Evolutionary conservation across 148 eudicot species (phyloP).

Genomic region (Diospyros kaki): DNA sequence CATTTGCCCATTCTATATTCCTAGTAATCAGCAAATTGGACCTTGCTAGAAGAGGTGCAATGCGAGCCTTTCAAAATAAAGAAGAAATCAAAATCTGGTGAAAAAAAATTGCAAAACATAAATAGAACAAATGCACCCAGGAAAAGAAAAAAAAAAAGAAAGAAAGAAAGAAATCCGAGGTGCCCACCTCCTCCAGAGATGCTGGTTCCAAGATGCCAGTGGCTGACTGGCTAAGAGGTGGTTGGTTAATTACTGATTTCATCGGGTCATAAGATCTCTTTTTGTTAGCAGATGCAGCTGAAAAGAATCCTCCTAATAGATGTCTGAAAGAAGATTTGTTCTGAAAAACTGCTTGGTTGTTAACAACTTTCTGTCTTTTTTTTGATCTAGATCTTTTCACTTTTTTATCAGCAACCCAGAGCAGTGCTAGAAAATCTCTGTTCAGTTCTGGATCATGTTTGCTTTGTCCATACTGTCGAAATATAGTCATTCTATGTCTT

Average conservation of each 20-base stretch:
- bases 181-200: slow-evolving; percentile 69
- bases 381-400: slow-evolving; percentile 24
- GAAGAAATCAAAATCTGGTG: background rate
- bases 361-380: slow-evolving; percentile 24
- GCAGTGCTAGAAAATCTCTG: slow-evolving; percentile 70
- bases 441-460: slow-evolving; percentile 36
- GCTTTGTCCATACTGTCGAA: slow-evolving; percentile 32
- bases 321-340: slow-evolving; percentile 7
- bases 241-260: slow-evolving; percentile 43
- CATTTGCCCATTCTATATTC: slow-evolving; percentile 97
- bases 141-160: background rate
- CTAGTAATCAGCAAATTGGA: slow-evolving; percentile 90
- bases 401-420: slow-evolving; percentile 62
- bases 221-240: slow-evolving; percentile 69
- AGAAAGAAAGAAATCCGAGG: background rate
- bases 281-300: slow-evolving; percentile 19
- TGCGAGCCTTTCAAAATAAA: slow-evolving; percentile 37
- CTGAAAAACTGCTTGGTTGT: slow-evolving; percentile 7
- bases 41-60: slow-evolving; percentile 95
- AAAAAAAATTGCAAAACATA: slow-evolving; percentile 7
- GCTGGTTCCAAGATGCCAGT: slow-evolving; percentile 55
- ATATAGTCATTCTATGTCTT: slow-evolving; percentile 7
- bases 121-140: background rate
- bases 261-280: slow-evolving; percentile 13
- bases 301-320: slow-evolving; percentile 16